A percentile compares a stretch with the other conserved stretches of the same genome.
Conservation (phyloP, 2,329 filamentous ascomycete genomes). For the Phyllosticta citrichinensis region DNA sequence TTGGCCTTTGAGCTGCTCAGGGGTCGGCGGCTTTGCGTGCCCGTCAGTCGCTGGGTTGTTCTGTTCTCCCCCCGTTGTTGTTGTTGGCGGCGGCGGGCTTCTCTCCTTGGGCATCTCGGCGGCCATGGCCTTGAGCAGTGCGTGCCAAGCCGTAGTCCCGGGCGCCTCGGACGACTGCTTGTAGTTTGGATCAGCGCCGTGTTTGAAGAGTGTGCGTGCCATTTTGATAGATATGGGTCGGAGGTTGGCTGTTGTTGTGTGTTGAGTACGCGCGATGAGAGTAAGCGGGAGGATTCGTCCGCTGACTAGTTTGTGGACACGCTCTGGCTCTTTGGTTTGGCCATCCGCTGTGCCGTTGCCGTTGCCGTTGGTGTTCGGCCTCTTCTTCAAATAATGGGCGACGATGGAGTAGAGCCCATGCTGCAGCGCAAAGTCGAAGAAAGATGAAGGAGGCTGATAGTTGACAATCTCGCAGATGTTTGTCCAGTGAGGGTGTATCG, state of each 20-base stretch:
- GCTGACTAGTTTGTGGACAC: background rate
- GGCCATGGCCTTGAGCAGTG: background rate
- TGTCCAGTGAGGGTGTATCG: constrained; percentile 1
- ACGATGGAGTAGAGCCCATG: constrained; percentile 2
- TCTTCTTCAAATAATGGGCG: background rate
- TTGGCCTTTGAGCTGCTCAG: background rate
- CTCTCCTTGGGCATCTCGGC: background rate
- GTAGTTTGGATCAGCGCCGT: background rate
- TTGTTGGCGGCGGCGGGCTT: too few relatives aligned
- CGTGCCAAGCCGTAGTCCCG: background rate
- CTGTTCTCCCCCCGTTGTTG: background rate
- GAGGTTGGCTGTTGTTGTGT: background rate
- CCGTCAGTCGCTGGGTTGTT: background rate
- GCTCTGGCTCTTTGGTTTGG: background rate
- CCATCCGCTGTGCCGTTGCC: background rate
- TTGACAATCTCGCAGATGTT: background rate
- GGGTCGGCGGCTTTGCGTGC: background rate
- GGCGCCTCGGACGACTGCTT: background rate
- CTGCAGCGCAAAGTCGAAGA: constrained; percentile 4
- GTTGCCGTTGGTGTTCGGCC: background rate
- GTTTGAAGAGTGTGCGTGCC: background rate
- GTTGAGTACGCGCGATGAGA: background rate
- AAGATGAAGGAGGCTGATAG: background rate
- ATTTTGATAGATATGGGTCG: background rate
- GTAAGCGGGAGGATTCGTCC: background rate